Evolutionary conservation across 1,139 yeast species (phyloP), one percentile per base, ranked within the genome.

Genomic region (Saccharomyces uvarum): DNA sequence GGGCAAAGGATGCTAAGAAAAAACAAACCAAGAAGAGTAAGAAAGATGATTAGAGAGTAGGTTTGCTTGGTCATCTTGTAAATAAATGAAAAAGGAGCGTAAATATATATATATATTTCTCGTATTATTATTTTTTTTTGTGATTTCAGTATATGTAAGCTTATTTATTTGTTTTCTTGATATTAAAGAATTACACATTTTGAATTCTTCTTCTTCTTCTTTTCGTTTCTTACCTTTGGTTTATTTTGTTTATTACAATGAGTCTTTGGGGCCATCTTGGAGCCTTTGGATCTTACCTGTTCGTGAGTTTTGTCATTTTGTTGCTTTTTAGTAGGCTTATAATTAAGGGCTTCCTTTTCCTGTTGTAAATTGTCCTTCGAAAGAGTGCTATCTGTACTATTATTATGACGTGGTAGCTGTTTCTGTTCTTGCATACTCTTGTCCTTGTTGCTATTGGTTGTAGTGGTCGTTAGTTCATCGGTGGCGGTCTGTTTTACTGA

Each of bases 101-200:
- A 41, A 11, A 38, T 38, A 33, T 33, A 38, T 24, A 21, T 21
- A 24, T 24, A 24, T 24, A 24, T 24, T 24, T 24, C 6, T 24
- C 26, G 26, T 24, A 24, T 19, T 19, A 19, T 38, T 13, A 14
- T 38, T 38, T 19, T 38, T 19, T 11, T 38, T 16, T 9, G 16
- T 4, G 13, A 33, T 38, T 4, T 38, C 31, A 28, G 47, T 49
- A 47, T 51, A 51, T 47, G 38, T 29, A 29, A 27, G 28, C 26
- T 48, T 33, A 41, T 49, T 47, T 54, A 54, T 54, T 31, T 51
- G 38, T 24, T 44, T 29, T 19, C 44, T 16, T 11, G 26, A 9
- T 4, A 38, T 59, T 59, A 71, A 57, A 71, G 55, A 44, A 71
- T 64, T n/a, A 62, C 63, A 63, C 75, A 72, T 51, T 68, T 67